Conservation (phyloP, 352 stramenopile genomes). For the Pythium utonaiense region DNA sequence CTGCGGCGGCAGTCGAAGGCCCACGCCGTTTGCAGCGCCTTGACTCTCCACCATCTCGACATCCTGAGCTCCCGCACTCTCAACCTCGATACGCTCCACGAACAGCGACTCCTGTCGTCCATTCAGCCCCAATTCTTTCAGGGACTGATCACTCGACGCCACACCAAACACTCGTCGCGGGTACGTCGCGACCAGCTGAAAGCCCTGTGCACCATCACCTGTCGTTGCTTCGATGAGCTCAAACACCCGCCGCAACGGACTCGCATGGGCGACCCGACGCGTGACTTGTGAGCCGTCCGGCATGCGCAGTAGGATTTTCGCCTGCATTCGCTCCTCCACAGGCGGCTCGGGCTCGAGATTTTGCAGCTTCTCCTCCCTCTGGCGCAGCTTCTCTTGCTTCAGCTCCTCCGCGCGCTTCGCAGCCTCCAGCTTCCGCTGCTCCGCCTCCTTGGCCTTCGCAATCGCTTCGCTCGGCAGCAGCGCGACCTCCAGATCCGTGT, state of each 20-base stretch:
- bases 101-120: constrained; percentile 68
- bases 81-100: constrained; percentile 29
- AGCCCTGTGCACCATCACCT: constrained; percentile 35
- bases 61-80: neutral
- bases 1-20: constrained; percentile 20
- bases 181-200: constrained; percentile 56
- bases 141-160: constrained; percentile 31
- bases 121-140: constrained; percentile 53
- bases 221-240: constrained; percentile 50
- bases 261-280: constrained; percentile 40
- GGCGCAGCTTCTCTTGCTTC: constrained; percentile 35
- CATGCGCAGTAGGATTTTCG: constrained; percentile 50
- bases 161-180: constrained; percentile 55
- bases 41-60: constrained; percentile 23
- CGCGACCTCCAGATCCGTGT: constrained; percentile 81
- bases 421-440: constrained; percentile 24
- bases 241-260: constrained; percentile 39
- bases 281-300: constrained; percentile 41
- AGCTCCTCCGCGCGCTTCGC: constrained; percentile 26
- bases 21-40: neutral
- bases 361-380: constrained; percentile 36
- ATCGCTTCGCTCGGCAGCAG: constrained; percentile 66
- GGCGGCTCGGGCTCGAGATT: constrained; percentile 36
- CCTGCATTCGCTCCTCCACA: constrained; percentile 34
- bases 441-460: constrained; percentile 31